phyloP scores from a whole-genome alignment of 306 rosid genomes.

The Senna siamea region DNA sequence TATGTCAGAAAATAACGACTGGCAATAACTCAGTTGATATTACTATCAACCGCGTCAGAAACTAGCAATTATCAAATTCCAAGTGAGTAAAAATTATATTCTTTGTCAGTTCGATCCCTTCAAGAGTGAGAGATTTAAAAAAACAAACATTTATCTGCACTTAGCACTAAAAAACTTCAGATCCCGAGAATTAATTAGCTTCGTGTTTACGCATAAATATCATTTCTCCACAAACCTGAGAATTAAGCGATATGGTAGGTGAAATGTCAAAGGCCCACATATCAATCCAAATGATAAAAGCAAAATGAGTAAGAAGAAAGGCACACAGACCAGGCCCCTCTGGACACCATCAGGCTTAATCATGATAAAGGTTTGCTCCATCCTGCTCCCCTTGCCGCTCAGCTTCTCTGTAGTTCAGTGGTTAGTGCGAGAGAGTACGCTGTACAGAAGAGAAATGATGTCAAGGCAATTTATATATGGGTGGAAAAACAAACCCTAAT shows the following conservation, averaged over 20 bases:
- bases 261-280: not conserved
- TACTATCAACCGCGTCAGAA: not conserved
- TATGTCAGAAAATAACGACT: not conserved
- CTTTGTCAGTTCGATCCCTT: not conserved
- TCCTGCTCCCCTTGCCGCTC: conserved; percentile 23
- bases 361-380: conserved; percentile 92
- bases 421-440: not conserved
- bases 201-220: not conserved
- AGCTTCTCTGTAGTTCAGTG: not conserved
- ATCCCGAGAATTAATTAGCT: not conserved
- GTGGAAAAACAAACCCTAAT: conserved; percentile 29
- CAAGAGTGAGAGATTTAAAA: too few relatives aligned
- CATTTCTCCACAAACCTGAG: not conserved
- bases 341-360: conserved; percentile 95
- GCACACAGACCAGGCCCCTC: conserved; percentile 70
- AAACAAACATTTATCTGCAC: not conserved
- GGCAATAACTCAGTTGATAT: not conserved
- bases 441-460: not conserved
- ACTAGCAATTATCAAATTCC: not conserved
- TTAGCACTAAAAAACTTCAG: not conserved
- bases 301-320: not conserved
- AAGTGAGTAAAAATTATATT: not conserved
- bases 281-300: not conserved
- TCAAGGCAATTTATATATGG: conserved; percentile 33
- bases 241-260: not conserved